Percentiles rank a stretch among this genome's conserved stretches.
These are phyloP conservation scores for Coniochaeta sp. DNA, from an alignment of 2,329 filamentous ascomycete genomes.

Conservation along the genomic window DNA sequence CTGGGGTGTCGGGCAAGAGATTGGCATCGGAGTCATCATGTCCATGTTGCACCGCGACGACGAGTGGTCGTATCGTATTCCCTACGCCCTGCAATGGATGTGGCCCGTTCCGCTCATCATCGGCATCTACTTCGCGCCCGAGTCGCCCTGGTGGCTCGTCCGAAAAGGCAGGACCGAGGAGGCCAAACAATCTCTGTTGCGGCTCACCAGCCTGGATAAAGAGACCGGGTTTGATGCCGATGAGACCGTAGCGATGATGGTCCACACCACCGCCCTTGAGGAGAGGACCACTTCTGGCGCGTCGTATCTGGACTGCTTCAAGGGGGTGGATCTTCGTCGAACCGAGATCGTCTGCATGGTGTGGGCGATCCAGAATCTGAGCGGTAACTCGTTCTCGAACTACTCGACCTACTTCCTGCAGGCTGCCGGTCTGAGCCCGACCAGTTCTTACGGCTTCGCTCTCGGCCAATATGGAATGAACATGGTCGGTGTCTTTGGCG, in stretches of 20 bases:
- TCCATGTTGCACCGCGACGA: constrained; percentile 55
- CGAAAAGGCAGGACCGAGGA: constrained; percentile 54
- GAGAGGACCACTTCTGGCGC: constrained; percentile 29
- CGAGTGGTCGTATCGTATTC: constrained; percentile 56
- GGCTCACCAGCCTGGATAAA: constrained; percentile 52
- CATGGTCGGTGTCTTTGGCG: constrained; percentile 73
- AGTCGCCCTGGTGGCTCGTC: constrained; percentile 69
- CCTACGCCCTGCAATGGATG: constrained; percentile 68
- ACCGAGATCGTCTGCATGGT: constrained; percentile 54
- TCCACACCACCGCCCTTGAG: constrained; percentile 31
- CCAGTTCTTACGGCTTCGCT: constrained; percentile 50
- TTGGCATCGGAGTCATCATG: constrained; percentile 63
- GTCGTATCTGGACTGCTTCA: constrained; percentile 40
- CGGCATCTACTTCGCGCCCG: constrained; percentile 58
- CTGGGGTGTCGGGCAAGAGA: constrained; percentile 67
- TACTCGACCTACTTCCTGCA: constrained; percentile 59
- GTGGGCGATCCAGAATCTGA: constrained; percentile 58
- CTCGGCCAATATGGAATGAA: constrained; percentile 63
- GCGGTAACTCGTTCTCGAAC: constrained; percentile 57
- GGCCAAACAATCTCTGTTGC: constrained; percentile 56
- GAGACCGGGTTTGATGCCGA: constrained; percentile 38
- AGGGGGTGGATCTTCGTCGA: constrained; percentile 32
- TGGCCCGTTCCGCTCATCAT: constrained; percentile 61
- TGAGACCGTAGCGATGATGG: constrained; percentile 18
- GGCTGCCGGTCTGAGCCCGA: constrained; percentile 47